Evolutionary conservation across 2,329 filamentous ascomycete genomes (phyloP), one percentile per base, ranked within the genome.

Genomic region (Talaromyces islandicus): DNA sequence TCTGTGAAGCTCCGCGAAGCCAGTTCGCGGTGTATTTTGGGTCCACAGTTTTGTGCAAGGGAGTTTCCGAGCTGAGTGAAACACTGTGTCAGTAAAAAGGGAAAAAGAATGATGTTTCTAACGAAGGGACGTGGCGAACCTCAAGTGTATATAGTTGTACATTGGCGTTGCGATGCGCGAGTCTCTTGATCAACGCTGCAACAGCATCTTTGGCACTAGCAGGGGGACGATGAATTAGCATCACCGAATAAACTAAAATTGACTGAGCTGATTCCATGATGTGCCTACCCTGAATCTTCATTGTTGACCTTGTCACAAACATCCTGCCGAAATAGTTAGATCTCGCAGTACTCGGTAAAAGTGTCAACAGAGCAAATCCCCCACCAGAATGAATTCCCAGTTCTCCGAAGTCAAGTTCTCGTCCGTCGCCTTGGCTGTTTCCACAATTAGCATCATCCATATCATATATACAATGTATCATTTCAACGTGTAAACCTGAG

Each of bases 91-190:
- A 62, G 60, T 53, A 17, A 7, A 14, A 27, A 29, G 19, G 24
- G 17, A 2, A n/a, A 27, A 9, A 11, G n/a, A n/a, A n/a, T n/a
- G n/a, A 35, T 12, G 14, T 9, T 21, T 14, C 10, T 12, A n/a
- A 30, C 19, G 14, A 35, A 35, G 12, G 4, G 54, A 7, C 6
- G 21, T 1, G 38, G 54, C 78, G 51, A 70, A 90, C 87, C 82
- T 95, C 91, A 62, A 97, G 86, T 12, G 92, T 96, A 75, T 97
- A 97, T 21, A 97, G 85, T 77, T 97, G 92, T 27, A 97, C 92
- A 74, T 97, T 96, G 64, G 92, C 92, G 75, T 97, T 97, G 67
- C 92, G 88, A 75, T 97, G 92, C 60, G 92, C 91, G 59, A 97
- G 83, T 48, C 92, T 85, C 80, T 93, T 95, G 77, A 97, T 96